Conservation (phyloP, 257 asterid species). For the Rehmannia glutinosa region DNA sequence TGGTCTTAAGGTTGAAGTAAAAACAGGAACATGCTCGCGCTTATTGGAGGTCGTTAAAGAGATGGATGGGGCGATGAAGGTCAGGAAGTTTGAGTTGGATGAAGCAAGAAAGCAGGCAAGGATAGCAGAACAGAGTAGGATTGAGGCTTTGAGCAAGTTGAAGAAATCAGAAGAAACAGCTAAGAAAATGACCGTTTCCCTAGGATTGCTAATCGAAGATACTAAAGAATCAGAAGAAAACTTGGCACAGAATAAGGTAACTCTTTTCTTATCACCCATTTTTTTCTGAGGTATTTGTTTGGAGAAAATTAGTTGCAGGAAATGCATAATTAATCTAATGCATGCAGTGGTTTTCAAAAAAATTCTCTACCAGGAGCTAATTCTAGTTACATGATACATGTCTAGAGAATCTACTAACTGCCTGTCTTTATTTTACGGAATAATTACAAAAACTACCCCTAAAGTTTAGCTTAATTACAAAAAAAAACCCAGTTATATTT, state of each 20-base stretch:
- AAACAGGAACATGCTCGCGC: slow-evolving; percentile 45
- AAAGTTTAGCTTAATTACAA: too few relatives aligned
- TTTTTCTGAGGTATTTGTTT: neutral
- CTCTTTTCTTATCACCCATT: slow-evolving; percentile 11
- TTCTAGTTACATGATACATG: neutral
- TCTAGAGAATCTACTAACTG: neutral
- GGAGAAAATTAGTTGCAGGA: neutral
- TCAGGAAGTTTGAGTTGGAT: slow-evolving; percentile 50
- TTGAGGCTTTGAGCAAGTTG: slow-evolving; percentile 38
- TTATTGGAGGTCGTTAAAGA: slow-evolving; percentile 54
- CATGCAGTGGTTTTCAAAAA: neutral
- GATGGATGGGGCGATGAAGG: slow-evolving; percentile 53
- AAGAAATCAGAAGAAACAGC: slow-evolving; percentile 44
- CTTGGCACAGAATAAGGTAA: slow-evolving; percentile 39
- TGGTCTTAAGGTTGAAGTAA: slow-evolving; percentile 52
- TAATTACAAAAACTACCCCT: too few relatives aligned
- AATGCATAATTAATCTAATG: neutral
- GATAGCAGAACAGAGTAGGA: slow-evolving; percentile 44
- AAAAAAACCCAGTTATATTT: too few relatives aligned
- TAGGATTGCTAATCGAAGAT: slow-evolving; percentile 26
- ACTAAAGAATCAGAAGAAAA: slow-evolving; percentile 20
- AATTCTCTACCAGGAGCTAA: neutral
- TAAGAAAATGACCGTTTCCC: slow-evolving; percentile 27
- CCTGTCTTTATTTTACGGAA: too few relatives aligned
- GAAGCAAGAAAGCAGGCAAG: slow-evolving; percentile 48